phyloP scores from a whole-genome alignment of 208 protist species.

The Leishmania tarentolae region DNA sequence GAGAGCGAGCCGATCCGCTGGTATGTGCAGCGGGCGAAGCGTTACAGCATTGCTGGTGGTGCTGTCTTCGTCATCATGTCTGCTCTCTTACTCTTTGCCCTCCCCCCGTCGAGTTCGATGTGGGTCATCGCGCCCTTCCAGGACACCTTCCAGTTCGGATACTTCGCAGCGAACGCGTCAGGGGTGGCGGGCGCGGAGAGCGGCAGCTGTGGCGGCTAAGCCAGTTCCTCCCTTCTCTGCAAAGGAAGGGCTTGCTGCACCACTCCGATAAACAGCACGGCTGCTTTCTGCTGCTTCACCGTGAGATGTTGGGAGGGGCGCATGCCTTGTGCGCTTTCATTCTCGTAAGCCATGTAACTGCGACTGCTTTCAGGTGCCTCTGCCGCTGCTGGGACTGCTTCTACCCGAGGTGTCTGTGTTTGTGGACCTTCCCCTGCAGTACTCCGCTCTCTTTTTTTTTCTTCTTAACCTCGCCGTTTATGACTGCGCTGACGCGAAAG shows the following conservation, averaged over 20 bases:
- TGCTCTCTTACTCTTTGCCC: slow-evolving; percentile 2
- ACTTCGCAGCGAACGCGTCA: slow-evolving; percentile 31
- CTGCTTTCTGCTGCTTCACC: neutral
- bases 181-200: neutral
- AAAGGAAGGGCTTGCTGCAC: neutral
- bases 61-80: slow-evolving; percentile 11
- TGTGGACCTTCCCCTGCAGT: neutral
- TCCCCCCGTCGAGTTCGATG: slow-evolving; percentile 21
- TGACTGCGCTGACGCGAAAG: neutral
- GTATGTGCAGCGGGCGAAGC: slow-evolving; percentile 27
- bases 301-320: neutral
- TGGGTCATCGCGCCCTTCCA: slow-evolving; percentile 40
- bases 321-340: neutral
- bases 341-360: neutral
- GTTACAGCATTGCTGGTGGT: slow-evolving; percentile 3
- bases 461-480: neutral
- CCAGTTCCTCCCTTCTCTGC: neutral
- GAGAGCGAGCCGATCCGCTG: slow-evolving; percentile 33
- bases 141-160: slow-evolving; percentile 31
- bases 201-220: neutral
- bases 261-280: neutral
- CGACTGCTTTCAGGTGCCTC: neutral
- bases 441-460: neutral
- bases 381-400: neutral
- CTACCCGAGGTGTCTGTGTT: neutral